Evolutionary conservation across 1,284 basidiomycete genomes (phyloP), one percentile per base, ranked within the genome.

Genomic region (Stereum hirsutum): DNA sequence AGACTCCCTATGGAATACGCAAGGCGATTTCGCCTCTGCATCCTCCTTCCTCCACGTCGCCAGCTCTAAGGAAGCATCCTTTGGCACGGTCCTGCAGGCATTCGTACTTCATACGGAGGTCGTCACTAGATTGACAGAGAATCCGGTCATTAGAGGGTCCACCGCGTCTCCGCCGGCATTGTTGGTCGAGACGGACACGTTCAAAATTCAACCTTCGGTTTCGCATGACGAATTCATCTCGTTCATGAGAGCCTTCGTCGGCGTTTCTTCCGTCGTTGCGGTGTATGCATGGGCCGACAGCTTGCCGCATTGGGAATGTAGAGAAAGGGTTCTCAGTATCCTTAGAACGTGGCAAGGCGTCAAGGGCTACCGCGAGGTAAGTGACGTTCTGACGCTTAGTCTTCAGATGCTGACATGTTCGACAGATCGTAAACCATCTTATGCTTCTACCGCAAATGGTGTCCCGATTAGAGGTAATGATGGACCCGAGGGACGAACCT

Each of bases 231-330:
- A 79, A 40, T 82, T 86, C 49, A 59, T 84, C 15, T 62, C 69
- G 1, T 79, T 82, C 48, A 61, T 82, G 17, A 69, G 78, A 46
- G 79, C 78, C 0, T 77, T 72, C 47, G 61, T 87, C 37, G 85
- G 85, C 6, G 68, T 87, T 4, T 69, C 78, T 3, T 69, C 70
- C 38, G 75, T 85, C 8, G 59, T 89, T n/a, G 77, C 77, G 1
- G 80, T 84, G n/a, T 80, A 79, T 54, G 80, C 81, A 6, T 89
- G 83, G 80, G 74, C 84, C 15, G 85, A 88, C 53, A 81, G 81
- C 55, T 62, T 84, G n/a, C 79, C 78, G 1, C 72, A 79, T 47
- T 70, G 74, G 45, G 57, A 59, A 14, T 82, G 81, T 53, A 69
- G 80, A 6, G 79, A 83, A 51, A 70, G 77, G 35, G 68, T 72